Percentiles rank a stretch among this genome's conserved stretches.
Conservation (phyloP, 2,329 filamentous ascomycete species). For the Tothia fuscella region DNA sequence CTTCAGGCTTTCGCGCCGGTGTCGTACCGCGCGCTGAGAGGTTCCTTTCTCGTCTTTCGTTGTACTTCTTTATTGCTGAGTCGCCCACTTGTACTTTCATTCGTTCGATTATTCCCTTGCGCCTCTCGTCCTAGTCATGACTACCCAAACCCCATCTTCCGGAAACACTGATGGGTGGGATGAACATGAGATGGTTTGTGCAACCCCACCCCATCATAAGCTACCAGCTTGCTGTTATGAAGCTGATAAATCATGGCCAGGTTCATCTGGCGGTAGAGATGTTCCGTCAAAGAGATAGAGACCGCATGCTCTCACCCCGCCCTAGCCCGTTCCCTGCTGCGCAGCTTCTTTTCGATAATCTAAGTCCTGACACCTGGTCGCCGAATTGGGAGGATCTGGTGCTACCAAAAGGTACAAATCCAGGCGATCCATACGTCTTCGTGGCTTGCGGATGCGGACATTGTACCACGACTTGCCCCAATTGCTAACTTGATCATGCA, state of each 20-base stretch:
- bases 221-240: not conserved
- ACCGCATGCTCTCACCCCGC: not conserved
- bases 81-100: not conserved
- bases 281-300: conserved; percentile 7
- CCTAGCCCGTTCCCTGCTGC: not conserved
- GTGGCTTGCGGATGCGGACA: not conserved
- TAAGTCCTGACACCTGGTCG: not conserved
- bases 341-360: conserved; percentile 2
- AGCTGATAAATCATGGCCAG: conserved; percentile 4
- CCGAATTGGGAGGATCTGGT: conserved; percentile 8
- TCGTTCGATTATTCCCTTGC: not conserved
- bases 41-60: conserved; percentile 1
- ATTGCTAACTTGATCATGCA: not conserved
- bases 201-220: not conserved
- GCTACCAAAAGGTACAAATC: conserved; percentile 4
- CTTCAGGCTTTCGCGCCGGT: conserved; percentile 9
- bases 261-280: conserved; percentile 7
- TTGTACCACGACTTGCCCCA: not conserved
- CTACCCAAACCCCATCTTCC: not conserved
- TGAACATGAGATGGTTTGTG: conserved; percentile 7
- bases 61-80: not conserved
- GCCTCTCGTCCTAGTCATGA: not conserved
- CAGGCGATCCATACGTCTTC: too few relatives aligned
- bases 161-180: not conserved
- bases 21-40: conserved; percentile 8